phyloP scores from a whole-genome alignment of 805 yeast genomes.

The Brettanomyces bruxellensis region DNA sequence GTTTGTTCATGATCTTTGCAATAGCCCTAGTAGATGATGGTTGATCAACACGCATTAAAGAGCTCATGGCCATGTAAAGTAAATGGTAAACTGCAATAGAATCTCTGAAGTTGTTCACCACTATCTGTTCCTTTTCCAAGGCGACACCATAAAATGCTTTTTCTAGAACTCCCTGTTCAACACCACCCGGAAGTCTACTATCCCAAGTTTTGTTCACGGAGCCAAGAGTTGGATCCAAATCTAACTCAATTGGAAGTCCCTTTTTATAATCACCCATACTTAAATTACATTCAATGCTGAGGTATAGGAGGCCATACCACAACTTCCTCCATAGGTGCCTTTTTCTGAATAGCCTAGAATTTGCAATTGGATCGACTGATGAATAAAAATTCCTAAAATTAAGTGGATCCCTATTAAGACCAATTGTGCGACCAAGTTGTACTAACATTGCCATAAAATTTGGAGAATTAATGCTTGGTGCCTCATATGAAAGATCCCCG shows the following conservation, averaged over 20 bases:
- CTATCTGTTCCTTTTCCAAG: constrained; percentile 32
- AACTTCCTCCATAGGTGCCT: constrained; percentile 33
- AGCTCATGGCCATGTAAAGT: constrained; percentile 31
- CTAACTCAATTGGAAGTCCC: constrained; percentile 28
- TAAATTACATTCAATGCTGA: constrained; percentile 26
- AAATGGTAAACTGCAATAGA: constrained; percentile 38
- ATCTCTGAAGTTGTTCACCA: constrained; percentile 37
- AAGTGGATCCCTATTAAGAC: constrained; percentile 40
- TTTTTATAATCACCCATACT: constrained; percentile 30
- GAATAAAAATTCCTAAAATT: constrained; percentile 27
- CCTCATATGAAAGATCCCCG: constrained; percentile 26
- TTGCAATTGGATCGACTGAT: constrained; percentile 20
- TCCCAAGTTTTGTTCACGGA: constrained; percentile 27
- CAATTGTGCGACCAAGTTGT: constrained; percentile 37
- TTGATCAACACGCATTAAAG: constrained; percentile 25
- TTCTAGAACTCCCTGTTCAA: constrained; percentile 27
- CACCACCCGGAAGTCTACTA: constrained; percentile 29
- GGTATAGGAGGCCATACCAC: constrained; percentile 27
- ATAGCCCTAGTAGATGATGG: constrained; percentile 26
- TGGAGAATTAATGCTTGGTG: constrained; percentile 27
- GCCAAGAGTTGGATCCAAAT: constrained; percentile 27
- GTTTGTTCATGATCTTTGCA: constrained; percentile 20
- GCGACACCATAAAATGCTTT: constrained; percentile 23
- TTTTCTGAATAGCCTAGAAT: constrained; percentile 23
- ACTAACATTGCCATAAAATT: constrained; percentile 28